Percentiles rank a stretch among this genome's conserved stretches.
These are phyloP conservation scores for Capsella bursapastoris DNA, from an alignment of 345 rosid species.

Conservation along the genomic window DNA sequence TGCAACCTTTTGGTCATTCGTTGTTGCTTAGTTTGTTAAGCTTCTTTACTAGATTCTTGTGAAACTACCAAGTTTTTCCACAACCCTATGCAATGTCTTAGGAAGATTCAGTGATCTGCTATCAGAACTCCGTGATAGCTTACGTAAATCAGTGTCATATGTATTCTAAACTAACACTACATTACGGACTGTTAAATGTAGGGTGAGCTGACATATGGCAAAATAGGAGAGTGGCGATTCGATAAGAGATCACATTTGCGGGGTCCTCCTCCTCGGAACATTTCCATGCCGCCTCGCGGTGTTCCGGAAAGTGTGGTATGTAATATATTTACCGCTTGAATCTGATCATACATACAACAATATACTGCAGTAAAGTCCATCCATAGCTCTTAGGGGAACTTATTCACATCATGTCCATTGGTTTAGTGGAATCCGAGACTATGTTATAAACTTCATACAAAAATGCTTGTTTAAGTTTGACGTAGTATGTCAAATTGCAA, in stretches of 20 bases:
- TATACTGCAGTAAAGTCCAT: constrained; percentile 17
- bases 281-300: constrained; percentile 85
- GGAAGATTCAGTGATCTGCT: not conserved
- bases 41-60: constrained; percentile 1
- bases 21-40: not conserved
- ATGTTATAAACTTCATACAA: constrained; percentile 10
- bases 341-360: not conserved
- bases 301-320: constrained; percentile 99
- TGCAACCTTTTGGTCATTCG: not conserved
- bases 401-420: constrained; percentile 18
- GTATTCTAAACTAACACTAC: constrained; percentile 4
- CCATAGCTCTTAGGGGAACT: constrained; percentile 9
- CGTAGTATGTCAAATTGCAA: not conserved
- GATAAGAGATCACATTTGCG: constrained; percentile 89
- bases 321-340: constrained; percentile 5
- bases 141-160: constrained; percentile 7
- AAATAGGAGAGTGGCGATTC: constrained; percentile 91
- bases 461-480: not conserved
- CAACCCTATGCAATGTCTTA: constrained; percentile 14
- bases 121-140: not conserved
- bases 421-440: constrained; percentile 18
- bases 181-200: constrained; percentile 33
- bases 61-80: constrained; percentile 9
- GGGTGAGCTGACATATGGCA: constrained; percentile 91
- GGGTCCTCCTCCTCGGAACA: constrained; percentile 81